Percentiles rank a stretch among this genome's conserved stretches.
Evolutionary conservation across 2,329 filamentous ascomycete genomes (phyloP).

Genomic region (Didymella keratinophila): DNA sequence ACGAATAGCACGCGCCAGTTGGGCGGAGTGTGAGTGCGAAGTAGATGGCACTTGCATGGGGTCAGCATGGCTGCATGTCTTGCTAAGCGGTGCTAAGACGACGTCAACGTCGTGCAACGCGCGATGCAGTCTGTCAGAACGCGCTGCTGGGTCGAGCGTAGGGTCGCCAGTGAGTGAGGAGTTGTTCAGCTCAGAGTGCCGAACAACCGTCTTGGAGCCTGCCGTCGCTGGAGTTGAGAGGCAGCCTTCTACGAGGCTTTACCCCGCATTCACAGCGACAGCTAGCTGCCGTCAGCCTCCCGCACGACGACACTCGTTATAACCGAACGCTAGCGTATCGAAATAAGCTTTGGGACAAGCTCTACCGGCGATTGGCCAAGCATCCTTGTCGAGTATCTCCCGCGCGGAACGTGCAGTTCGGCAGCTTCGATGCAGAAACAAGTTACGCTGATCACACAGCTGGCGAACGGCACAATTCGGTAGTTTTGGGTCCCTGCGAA

Average conservation of each 20-base stretch:
- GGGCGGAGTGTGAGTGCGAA: slow-evolving; percentile 13
- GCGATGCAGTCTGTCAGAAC: slow-evolving; percentile 1
- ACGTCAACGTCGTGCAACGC: neutral
- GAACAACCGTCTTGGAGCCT: neutral
- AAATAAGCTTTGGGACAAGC: slow-evolving; percentile 41
- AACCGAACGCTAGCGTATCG: slow-evolving; percentile 26
- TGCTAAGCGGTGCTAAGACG: slow-evolving; percentile 18
- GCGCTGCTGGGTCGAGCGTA: neutral
- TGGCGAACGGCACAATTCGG: slow-evolving; percentile 6
- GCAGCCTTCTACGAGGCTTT: slow-evolving; percentile 14
- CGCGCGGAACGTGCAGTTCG: slow-evolving; percentile 23
- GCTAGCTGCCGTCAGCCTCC: slow-evolving; percentile 39
- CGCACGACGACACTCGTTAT: slow-evolving; percentile 19
- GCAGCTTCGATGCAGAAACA: slow-evolving; percentile 18
- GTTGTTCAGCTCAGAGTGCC: neutral
- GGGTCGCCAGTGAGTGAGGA: neutral
- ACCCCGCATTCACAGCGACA: slow-evolving; percentile 34
- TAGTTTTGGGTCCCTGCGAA: slow-evolving; percentile 1
- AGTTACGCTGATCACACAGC: slow-evolving; percentile 19
- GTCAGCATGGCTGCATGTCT: slow-evolving; percentile 13
- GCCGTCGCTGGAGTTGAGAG: neutral
- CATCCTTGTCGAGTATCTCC: slow-evolving; percentile 36
- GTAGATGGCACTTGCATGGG: slow-evolving; percentile 21
- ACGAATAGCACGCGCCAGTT: slow-evolving; percentile 16
- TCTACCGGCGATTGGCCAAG: slow-evolving; percentile 33